Evolutionary conservation across 208 protist genomes (phyloP), one percentile per base, ranked within the genome.

Genomic region (Trypanosomatidae sp.): DNA sequence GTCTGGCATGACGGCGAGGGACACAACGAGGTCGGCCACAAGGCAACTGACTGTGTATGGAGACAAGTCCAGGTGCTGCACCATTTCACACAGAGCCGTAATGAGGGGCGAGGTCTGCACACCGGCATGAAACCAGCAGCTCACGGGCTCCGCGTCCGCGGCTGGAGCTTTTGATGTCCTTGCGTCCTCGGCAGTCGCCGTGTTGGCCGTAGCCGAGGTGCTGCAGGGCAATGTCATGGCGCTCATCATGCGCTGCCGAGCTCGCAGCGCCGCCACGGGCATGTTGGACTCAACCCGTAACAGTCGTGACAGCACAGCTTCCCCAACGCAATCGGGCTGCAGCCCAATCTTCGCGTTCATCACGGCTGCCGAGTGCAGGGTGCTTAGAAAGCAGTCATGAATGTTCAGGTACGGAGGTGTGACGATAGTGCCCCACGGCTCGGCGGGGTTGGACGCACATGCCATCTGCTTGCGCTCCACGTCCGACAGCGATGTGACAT

Each of bases 1-100:
- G 58, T 95, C 90, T 6, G 90, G 88, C 50, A 91, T 47, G 10
- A 91, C 64, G 69, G 81, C 88, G 33, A 95, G 64, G 30, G 82
- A 80, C 5, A 76, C 72, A 44, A 86, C 53, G n/a, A 90, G 53
- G 55, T 86, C 73, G 3, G 87, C 83, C 9, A 95, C 77, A 8
- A 90, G 70, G 44, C 76, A 69, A 50, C 76, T 82, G 39, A 90
- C 84, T 0, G 67, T 70, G 66, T 80, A 70, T 4, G 90, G 90
- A 36, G 87, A 74, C 4, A 43, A 50, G 52, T 87, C 47, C 41
- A 84, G 74, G 53, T 82, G 59, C 9, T 68, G 64, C 36, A 92
- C 62, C 41, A 95, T 71, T 33, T 84, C 69, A 65, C 86, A 91
- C 9, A 92, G 77, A 1, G 76, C 66, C 53, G 64, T 44, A 46